Conservation (phyloP, 2,329 filamentous ascomycete genomes). For the Metarhizium sp. region DNA sequence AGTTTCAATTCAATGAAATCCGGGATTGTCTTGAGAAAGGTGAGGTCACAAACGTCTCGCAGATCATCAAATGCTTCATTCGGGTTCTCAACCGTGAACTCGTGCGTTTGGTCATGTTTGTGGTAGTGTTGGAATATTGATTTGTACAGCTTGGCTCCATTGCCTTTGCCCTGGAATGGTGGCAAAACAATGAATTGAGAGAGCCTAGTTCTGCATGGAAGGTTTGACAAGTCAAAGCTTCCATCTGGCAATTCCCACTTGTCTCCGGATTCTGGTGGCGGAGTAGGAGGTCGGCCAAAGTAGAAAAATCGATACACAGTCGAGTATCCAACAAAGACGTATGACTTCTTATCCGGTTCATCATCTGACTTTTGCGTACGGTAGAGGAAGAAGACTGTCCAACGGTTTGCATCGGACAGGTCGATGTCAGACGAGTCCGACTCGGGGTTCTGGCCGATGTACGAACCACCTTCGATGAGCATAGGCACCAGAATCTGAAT, state of each 20-base stretch:
- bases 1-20: conserved; percentile 49
- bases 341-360: conserved; percentile 43
- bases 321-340: conserved; percentile 79
- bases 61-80: conserved; percentile 78
- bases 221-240: conserved; percentile 43
- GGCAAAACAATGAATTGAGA: conserved; percentile 91
- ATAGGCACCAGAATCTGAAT: conserved; percentile 77
- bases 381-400: conserved; percentile 87
- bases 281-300: conserved; percentile 37
- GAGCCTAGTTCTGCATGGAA: conserved; percentile 73
- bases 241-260: conserved; percentile 35
- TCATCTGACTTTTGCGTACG: conserved; percentile 44
- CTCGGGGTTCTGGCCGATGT: conserved; percentile 43
- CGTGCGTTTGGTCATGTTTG: conserved; percentile 57
- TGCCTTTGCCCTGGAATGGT: conserved; percentile 71
- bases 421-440: conserved; percentile 53
- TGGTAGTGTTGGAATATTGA: conserved; percentile 65
- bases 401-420: conserved; percentile 66
- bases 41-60: conserved; percentile 65
- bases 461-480: conserved; percentile 88
- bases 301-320: conserved; percentile 84
- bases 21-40: conserved; percentile 49
- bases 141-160: conserved; percentile 73
- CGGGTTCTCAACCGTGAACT: conserved; percentile 90
- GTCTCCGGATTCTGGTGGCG: conserved; percentile 28